Evolutionary conservation across 2,329 filamentous ascomycete genomes (phyloP), one percentile per base, ranked within the genome.

Genomic region (Epichloe sibirici): DNA sequence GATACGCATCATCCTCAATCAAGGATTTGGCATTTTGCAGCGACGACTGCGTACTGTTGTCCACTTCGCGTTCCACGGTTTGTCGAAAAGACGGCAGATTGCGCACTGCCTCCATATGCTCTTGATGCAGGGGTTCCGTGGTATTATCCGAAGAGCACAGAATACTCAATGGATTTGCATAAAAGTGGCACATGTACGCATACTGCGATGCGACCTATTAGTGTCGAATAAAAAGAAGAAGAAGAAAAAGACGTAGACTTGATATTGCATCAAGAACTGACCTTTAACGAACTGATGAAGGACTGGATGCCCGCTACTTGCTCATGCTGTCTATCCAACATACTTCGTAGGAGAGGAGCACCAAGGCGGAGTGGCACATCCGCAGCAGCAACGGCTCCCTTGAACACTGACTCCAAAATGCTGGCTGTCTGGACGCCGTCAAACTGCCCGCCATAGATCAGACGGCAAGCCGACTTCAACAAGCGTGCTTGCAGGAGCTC

Each of bases 151-250:
- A 55, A 2, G 69, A 69, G 9, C 82, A 66, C 37, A 91, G 74
- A 4, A 88, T 65, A 55, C 82, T 88, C 3, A 90, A 71, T 1
- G 85, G 80, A 59, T 90, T 91, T 40, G 85, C 85, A 59, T 88
- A 91, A 62, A 88, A 91, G 64, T 90, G 86, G 53, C 84, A 88
- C 87, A 94, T 90, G 63, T 90, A 89, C 1, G 84, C 81, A 67
- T 91, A 93, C 78, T 88, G 45, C 47, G n/a, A 39, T 15, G 47
- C 48, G 21, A 45, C n/a, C 23, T 17, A 42, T 53, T 48, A 53
- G 52, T n/a, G 15, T 34, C 21, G 3, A 11, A 17, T 1, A 17
- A 17, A 2, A 17, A 17, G 17, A 17, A 17, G 40, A 13, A 15
- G 39, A 12, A 31, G 5, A 9, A 15, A 28, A 48, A 7, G 17